phyloP scores from a whole-genome alignment of 352 stramenopile genomes.

The Globisporangium mamillatum region DNA sequence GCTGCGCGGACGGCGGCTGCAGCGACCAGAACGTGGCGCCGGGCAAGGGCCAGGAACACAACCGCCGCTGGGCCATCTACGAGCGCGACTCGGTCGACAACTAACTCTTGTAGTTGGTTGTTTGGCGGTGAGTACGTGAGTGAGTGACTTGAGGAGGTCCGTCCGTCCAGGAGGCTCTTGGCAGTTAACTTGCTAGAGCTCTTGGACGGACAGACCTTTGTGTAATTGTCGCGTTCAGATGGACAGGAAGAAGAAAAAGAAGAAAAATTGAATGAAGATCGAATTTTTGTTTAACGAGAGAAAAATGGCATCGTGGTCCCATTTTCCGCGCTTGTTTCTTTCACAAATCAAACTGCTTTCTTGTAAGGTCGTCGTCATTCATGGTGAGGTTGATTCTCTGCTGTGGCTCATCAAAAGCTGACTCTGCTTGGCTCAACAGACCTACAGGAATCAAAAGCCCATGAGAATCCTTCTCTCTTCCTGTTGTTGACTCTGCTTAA shows the following conservation, averaged over 20 bases:
- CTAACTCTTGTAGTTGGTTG: background rate
- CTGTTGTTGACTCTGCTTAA: slow-evolving; percentile 6
- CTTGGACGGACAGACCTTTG: background rate
- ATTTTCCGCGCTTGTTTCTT: background rate
- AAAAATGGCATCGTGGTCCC: background rate
- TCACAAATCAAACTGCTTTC: background rate
- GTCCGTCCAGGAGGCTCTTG: background rate
- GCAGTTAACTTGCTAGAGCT: background rate
- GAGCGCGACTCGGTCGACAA: slow-evolving; percentile 49
- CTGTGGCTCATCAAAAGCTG: background rate
- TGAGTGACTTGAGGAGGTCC: background rate
- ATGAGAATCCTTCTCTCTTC: background rate
- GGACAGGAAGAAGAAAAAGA: background rate
- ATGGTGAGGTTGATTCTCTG: background rate
- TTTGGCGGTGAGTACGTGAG: background rate
- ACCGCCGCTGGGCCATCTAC: slow-evolving; percentile 89
- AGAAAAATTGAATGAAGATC: background rate
- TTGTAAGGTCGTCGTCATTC: background rate
- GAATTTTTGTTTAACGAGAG: background rate
- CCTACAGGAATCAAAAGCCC: no score
- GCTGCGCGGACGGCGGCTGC: slow-evolving; percentile 83
- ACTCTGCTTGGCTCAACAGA: no score
- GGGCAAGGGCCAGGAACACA: slow-evolving; percentile 83
- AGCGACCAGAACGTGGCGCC: slow-evolving; percentile 59
- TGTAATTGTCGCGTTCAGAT: background rate